Percentiles rank a stretch among this genome's conserved stretches.
Evolutionary conservation across 495 filamentous ascomycete genomes (phyloP).

Genomic region (Pyrenopolyporus hunteri): DNA sequence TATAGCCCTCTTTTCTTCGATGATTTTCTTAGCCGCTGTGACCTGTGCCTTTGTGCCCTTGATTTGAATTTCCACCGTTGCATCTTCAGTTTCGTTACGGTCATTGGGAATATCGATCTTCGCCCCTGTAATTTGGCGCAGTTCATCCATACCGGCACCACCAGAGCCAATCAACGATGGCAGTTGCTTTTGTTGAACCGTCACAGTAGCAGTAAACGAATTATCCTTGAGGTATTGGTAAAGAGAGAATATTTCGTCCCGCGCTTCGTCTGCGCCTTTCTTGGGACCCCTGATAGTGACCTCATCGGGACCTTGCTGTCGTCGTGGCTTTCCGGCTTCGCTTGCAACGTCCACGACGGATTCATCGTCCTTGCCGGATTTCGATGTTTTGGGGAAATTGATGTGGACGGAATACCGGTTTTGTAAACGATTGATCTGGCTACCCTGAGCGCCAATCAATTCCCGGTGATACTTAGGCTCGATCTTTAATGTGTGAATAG

Average conservation of each 20-base stretch:
- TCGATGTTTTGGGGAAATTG: slow-evolving; percentile 83
- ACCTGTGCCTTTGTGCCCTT: slow-evolving; percentile 91
- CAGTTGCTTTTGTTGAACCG: slow-evolving; percentile 85
- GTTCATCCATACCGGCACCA: slow-evolving; percentile 86
- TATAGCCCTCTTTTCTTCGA: slow-evolving; percentile 79
- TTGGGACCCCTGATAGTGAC: slow-evolving; percentile 89
- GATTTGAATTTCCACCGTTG: slow-evolving; percentile 80
- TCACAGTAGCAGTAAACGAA: slow-evolving; percentile 75
- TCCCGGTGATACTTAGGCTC: slow-evolving; percentile 85
- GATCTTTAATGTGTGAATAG: slow-evolving; percentile 83
- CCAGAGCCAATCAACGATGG: slow-evolving; percentile 89
- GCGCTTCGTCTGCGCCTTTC: slow-evolving; percentile 86
- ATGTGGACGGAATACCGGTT: slow-evolving; percentile 90
- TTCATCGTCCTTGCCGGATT: slow-evolving; percentile 67
- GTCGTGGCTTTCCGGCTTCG: slow-evolving; percentile 70
- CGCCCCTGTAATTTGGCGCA: slow-evolving; percentile 80
- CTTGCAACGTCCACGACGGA: slow-evolving; percentile 71
- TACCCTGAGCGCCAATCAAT: slow-evolving; percentile 86
- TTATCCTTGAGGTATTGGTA: slow-evolving; percentile 87
- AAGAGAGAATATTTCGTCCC: slow-evolving; percentile 85
- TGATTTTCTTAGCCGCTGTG: slow-evolving; percentile 82
- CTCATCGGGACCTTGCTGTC: slow-evolving; percentile 84
- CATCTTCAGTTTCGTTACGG: slow-evolving; percentile 61
- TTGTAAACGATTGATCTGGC: slow-evolving; percentile 90
- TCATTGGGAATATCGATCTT: slow-evolving; percentile 86